Evolutionary conservation across 2,329 filamentous ascomycete species (phyloP).

Genomic region (Phialophora expanda): DNA sequence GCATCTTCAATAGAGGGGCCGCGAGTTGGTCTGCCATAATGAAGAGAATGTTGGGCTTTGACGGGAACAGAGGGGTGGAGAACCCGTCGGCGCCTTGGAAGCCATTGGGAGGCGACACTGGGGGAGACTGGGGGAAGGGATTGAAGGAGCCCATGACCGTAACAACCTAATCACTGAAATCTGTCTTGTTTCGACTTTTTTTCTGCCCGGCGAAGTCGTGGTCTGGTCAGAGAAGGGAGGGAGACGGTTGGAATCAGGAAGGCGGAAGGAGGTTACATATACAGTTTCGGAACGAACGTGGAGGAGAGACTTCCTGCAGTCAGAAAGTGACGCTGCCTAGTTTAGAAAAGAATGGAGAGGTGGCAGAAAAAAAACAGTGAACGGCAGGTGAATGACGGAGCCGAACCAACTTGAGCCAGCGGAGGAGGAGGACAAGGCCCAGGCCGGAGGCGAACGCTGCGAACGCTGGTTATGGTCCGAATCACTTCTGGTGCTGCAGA

Average conservation of each 20-base stretch:
- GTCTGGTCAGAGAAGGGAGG: not conserved
- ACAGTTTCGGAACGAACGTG: conserved; percentile 9
- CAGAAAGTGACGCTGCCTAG: conserved; percentile 11
- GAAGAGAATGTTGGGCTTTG: conserved; percentile 78
- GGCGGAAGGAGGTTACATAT: conserved; percentile 11
- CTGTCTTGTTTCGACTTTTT: not conserved
- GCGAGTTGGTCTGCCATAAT: conserved; percentile 98
- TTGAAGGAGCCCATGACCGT: conserved; percentile 36
- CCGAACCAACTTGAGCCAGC: conserved; percentile 4
- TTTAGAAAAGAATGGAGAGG: conserved; percentile 4
- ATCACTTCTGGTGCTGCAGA: conserved; percentile 5
- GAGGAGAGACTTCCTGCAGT: conserved; percentile 9
- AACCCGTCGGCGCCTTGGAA: conserved; percentile 36
- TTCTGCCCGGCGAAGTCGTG: not conserved
- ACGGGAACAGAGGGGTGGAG: conserved; percentile 39
- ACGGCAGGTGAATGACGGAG: conserved; percentile 5
- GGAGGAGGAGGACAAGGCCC: not conserved
- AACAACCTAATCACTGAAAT: not conserved
- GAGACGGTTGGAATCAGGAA: not conserved
- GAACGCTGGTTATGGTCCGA: not conserved
- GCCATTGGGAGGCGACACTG: conserved; percentile 40
- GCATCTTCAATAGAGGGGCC: conserved; percentile 87
- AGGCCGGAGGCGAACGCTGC: conserved; percentile 1
- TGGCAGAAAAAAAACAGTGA: not conserved
- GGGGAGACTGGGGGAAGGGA: conserved; percentile 35